Base-by-base conservation (phyloP, 1,284 basidiomycete species). In the Erythrobasidium hasegawianum region DNA sequence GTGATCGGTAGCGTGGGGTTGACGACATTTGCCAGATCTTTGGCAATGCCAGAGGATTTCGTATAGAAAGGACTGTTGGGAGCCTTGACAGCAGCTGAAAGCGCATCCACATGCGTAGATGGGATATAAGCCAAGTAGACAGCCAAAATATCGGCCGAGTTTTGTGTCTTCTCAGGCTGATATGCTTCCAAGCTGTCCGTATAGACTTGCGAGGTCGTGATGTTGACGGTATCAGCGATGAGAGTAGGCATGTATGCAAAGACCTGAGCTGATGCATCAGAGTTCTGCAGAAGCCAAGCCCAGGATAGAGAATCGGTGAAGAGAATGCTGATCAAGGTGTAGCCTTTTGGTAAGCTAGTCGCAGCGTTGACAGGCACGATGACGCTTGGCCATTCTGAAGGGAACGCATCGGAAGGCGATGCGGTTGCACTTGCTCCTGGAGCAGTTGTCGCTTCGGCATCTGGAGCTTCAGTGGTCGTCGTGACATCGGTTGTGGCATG, bases 241-340 rank as follows among this genome's bases (percentile, higher is more conserved):
- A 69, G 45, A n/a, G 20, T 14, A 22, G 68, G 68, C 68, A 69
- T 69, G 45, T 55, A 69, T 18, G 64, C 62, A 40, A 69, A 60
- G 14, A 69, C 54, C 47, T 69, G 68, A 9, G 40, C 64, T 10
- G 68, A 64, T 10, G 68, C 50, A 60, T 65, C 64, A 39, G 33
- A 41, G 39, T 59, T 60, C 9, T 47, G 20, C n/a, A 58, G 26
- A 11, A 69, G 18, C 57, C 57, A 69, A 2, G 61, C 24, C 68
- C 68, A 69, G 14, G 57, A 53, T 1, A 69, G 41, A 16, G 45
- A 38, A 24, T 52, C 43, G 16, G 40, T 50, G 52, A 66, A 69
- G 18, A 69, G 27, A 16, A 69, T 56, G 26, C 64, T 66, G 39
- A 69, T 61, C 1, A 66, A 38, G 1, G 57, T 59, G 40, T 65